Evolutionary conservation across 106 monocot species (phyloP).

Genomic region (Ottelia alismoides): DNA sequence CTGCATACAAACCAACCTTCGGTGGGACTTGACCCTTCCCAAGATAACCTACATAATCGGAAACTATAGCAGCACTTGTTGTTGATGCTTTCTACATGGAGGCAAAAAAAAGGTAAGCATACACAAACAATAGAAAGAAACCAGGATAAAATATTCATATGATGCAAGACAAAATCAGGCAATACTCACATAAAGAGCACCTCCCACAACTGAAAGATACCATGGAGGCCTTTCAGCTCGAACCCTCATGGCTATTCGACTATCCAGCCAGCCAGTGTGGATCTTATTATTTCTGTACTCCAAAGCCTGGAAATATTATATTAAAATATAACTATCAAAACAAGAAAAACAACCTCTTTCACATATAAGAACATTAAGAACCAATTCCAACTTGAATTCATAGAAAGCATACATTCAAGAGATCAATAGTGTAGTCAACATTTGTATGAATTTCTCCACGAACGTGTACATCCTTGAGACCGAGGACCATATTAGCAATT

Average conservation of each 20-base stretch:
- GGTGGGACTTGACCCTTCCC: conserved; percentile 98
- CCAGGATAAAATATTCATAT: not conserved
- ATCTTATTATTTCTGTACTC: conserved; percentile 98
- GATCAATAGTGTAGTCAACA: conserved; percentile 96
- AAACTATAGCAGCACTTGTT: conserved; percentile 81
- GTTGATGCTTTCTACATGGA: conserved; percentile 90
- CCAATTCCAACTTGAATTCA: too few species aligned
- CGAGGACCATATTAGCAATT: conserved; percentile 97
- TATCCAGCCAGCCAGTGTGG: conserved; percentile 97
- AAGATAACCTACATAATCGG: conserved; percentile 97
- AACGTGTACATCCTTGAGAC: conserved; percentile 94
- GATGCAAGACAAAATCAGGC: not conserved
- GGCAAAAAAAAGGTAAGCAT: not conserved
- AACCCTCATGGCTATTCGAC: conserved; percentile 97
- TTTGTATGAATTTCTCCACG: conserved; percentile 96
- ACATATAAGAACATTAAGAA: too few species aligned
- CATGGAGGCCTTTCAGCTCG: conserved; percentile 99
- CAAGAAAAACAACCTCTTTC: too few species aligned
- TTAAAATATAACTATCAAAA: too few species aligned
- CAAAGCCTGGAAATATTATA: conserved; percentile 53
- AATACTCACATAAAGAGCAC: conserved; percentile 83
- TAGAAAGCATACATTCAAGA: conserved; percentile 63
- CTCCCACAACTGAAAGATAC: conserved; percentile 98
- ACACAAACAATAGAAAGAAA: not conserved
- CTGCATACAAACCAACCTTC: conserved; percentile 63